Base-by-base conservation (phyloP, 1,284 basidiomycete genomes). In the Boletellus dicymbophilus region DNA sequence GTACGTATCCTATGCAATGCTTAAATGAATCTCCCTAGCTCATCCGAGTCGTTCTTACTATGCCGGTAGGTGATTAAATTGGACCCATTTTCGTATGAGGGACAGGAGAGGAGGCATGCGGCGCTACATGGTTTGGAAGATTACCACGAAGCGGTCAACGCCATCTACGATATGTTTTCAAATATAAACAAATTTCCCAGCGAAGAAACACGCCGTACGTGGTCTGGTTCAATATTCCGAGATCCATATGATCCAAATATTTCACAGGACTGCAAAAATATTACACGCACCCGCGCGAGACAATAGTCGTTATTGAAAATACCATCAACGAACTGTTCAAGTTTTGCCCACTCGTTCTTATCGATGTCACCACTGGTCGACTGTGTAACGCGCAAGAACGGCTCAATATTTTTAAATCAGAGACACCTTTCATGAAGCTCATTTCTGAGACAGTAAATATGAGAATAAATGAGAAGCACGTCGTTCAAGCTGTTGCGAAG, bases 341-440 rank as follows among this genome's bases (percentile, higher is more conserved):
- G 1, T 3, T 40, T 12, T 45, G 46, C 36, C 52, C 56, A 6
- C 44, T 47, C 5, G 47, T 53, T 9, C 47, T 52, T 5, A 52
- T 58, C 20, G 48, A 51, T 28, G 34, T 50, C 18, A 47, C 5
- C 2, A 42, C 37, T 11, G 54, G 57, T 3, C 37, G 16, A n/a
- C 28, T 59, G 0, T 53, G 49, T 15, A 38, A 49, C 18, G 34
- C 9, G 18, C 22, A 22, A 2, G 46, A 50, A 20, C 46, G 48
- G n/a, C 22, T 39, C 5, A 46, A 10, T 16, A 18, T 44, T 5
- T 56, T 58, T 31, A 37, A 53, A 18, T 46, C 54, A 1, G 45
- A 44, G 21, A n/a, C n/a, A 3, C 6, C n/a, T 0, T 51, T 49
- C 45, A 30, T 36, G 27, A 38, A 59, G 8, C 37, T 53, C 4